phyloP scores from a whole-genome alignment of 1,284 basidiomycete species.

The Flammula alnicola region DNA sequence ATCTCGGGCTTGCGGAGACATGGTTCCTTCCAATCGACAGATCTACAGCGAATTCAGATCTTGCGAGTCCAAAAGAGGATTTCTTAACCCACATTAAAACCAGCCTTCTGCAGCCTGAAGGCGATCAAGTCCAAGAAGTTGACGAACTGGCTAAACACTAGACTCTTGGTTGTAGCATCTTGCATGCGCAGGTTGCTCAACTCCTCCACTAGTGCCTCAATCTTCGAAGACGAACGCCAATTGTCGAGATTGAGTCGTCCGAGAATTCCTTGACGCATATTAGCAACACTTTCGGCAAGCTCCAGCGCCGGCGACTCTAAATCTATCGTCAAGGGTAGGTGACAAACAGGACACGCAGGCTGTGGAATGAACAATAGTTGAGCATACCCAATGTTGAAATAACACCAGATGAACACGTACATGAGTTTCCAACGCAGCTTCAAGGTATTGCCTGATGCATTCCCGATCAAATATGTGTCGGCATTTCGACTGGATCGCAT shows the following conservation, averaged over 20 bases:
- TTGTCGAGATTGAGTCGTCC: slow-evolving; percentile 87
- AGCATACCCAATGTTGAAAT: not conserved
- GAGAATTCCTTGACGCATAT: slow-evolving; percentile 89
- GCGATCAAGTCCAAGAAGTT: slow-evolving; percentile 93
- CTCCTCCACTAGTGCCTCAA: slow-evolving; percentile 97
- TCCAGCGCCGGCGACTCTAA: slow-evolving; percentile 93
- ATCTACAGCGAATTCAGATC: slow-evolving; percentile 54
- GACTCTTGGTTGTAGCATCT: slow-evolving; percentile 93
- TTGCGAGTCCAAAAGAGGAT: not conserved
- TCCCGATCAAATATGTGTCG: slow-evolving; percentile 92
- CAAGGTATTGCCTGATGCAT: slow-evolving; percentile 94
- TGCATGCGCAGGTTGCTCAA: slow-evolving; percentile 82
- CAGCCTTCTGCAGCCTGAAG: slow-evolving; percentile 89
- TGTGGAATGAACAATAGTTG: slow-evolving; percentile 34
- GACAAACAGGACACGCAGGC: slow-evolving; percentile 97
- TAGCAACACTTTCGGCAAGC: slow-evolving; percentile 62
- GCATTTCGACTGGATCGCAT: slow-evolving; percentile 94
- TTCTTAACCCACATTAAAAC: slow-evolving; percentile 69
- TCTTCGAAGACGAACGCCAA: slow-evolving; percentile 96
- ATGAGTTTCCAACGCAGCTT: slow-evolving; percentile 71
- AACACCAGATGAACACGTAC: slow-evolving; percentile 45
- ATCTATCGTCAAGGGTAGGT: slow-evolving; percentile 92
- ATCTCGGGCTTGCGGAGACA: slow-evolving; percentile 96
- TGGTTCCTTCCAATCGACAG: slow-evolving; percentile 94
- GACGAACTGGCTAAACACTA: slow-evolving; percentile 96